Evolutionary conservation across 129 eudicot genomes (phyloP).

Genomic region (Escallonia herrerae): DNA sequence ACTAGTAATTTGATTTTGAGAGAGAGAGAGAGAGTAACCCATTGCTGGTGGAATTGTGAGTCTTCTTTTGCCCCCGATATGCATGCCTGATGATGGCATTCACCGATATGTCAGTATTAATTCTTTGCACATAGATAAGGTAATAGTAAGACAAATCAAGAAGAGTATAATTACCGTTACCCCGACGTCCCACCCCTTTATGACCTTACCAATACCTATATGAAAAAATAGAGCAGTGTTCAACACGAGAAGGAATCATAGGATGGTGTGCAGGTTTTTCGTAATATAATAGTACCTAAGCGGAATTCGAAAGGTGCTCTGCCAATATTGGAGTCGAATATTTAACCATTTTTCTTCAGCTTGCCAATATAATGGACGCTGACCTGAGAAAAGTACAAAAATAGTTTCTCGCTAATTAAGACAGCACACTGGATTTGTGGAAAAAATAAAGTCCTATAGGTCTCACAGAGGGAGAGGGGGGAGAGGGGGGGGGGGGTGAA

Average conservation of each 20-base stretch:
- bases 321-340: conserved; percentile 83
- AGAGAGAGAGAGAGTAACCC: conserved; percentile 51
- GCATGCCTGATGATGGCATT: conserved; percentile 83
- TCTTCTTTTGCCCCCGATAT: conserved; percentile 91
- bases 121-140: neutral
- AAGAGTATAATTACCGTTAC: conserved; percentile 50
- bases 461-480: no score
- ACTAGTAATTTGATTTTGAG: no score
- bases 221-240: neutral
- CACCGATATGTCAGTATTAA: neutral
- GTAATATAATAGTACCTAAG: conserved; percentile 39
- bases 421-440: no score
- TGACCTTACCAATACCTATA: conserved; percentile 80
- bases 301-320: conserved; percentile 81
- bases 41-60: conserved; percentile 93
- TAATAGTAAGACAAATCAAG: neutral
- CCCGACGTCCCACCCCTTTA: conserved; percentile 98
- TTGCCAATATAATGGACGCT: conserved; percentile 81
- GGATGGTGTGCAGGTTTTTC: neutral
- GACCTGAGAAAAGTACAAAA: conserved; percentile 32
- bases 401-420: no score
- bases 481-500: no score
- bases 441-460: no score
- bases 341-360: conserved; percentile 78
- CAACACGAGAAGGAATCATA: conserved; percentile 2